Evolutionary conservation across 208 protist genomes (phyloP), one percentile per base, ranked within the genome.

Genomic region (Acanthamoeba royreba): DNA sequence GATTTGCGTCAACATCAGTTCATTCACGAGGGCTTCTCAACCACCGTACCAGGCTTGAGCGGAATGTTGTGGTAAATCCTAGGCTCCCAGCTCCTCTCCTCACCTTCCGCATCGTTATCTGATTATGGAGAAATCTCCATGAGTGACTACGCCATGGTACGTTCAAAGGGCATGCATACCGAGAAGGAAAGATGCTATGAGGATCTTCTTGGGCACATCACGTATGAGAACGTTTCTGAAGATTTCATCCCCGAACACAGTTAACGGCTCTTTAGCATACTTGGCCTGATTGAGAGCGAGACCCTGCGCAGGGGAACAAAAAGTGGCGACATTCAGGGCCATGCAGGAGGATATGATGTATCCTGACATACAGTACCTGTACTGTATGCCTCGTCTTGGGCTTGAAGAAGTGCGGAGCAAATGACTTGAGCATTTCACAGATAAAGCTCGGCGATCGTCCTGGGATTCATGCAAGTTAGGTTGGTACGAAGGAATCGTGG

Each of bases 31-130:
- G n/a, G n/a, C n/a, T n/a, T n/a, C n/a, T n/a, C n/a, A n/a, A n/a
- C n/a, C n/a, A n/a, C n/a, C 25, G n/a, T 22, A 86, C 77, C 46
- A 38, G 66, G 42, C 5, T 35, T 25, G 43, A 86, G 43, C 4
- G 77, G 77, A 35, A 86, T 86, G 43, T 86, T 86, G 43, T 86
- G 77, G 31, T 86, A 86, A 45, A 86, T 53, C n/a, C 77, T 38
- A 19, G 77, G 77, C 22, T 86, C 77, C 77, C 77, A 86, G 22
- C 28, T 58, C 25, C 77, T 49, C 31, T 58, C 45, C 31, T 86
- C 46, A 7, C 42, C 40, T 15, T 55, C 77, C 4, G 22, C 77
- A 7, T 55, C 77, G 22, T 86, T 86, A 45, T 86, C 77, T 55
- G 46, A 43, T 5, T 22, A 33, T 19, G 1, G n/a, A 53, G 0